Evolutionary conservation across 2,329 filamentous ascomycete species (phyloP).

Genomic region (Botrytis paeoniae): DNA sequence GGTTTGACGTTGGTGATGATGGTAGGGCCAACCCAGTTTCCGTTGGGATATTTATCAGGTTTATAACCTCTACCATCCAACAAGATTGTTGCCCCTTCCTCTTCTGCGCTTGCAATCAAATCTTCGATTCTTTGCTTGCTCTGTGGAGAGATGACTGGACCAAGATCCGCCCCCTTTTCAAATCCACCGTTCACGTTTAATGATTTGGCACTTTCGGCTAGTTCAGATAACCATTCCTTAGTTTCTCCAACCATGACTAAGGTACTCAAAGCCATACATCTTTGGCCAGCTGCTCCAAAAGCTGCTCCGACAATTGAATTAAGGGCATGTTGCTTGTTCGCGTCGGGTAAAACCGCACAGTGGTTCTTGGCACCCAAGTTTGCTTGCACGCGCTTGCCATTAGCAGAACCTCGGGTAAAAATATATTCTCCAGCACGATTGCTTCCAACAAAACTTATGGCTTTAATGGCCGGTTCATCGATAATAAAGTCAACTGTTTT

Average conservation of each 20-base stretch:
- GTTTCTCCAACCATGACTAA: constrained; percentile 82
- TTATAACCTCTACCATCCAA: constrained; percentile 74
- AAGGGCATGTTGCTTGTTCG: constrained; percentile 85
- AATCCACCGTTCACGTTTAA: constrained; percentile 79
- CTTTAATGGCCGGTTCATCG: constrained; percentile 81
- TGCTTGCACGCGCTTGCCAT: constrained; percentile 85
- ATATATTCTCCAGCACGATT: constrained; percentile 91
- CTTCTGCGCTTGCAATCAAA: constrained; percentile 72
- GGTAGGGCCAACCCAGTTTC: constrained; percentile 82
- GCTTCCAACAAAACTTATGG: constrained; percentile 79
- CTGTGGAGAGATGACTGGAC: constrained; percentile 77
- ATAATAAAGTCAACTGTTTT: constrained; percentile 83
- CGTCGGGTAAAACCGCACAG: constrained; percentile 77
- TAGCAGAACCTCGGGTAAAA: constrained; percentile 72
- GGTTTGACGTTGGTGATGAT: constrained; percentile 79
- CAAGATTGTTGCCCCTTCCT: constrained; percentile 78
- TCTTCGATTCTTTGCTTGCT: constrained; percentile 75
- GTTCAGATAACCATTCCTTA: constrained; percentile 75
- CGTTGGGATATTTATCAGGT: constrained; percentile 76
- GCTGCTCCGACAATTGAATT: constrained; percentile 82
- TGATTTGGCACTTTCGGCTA: constrained; percentile 70
- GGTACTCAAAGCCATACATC: constrained; percentile 83
- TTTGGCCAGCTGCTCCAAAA: constrained; percentile 80
- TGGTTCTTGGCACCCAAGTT: constrained; percentile 90
- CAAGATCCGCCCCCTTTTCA: constrained; percentile 74